A percentile compares a stretch with the other conserved stretches of the same genome.
Conservation (phyloP, 2,329 filamentous ascomycete genomes). For the Calonectria montana region DNA sequence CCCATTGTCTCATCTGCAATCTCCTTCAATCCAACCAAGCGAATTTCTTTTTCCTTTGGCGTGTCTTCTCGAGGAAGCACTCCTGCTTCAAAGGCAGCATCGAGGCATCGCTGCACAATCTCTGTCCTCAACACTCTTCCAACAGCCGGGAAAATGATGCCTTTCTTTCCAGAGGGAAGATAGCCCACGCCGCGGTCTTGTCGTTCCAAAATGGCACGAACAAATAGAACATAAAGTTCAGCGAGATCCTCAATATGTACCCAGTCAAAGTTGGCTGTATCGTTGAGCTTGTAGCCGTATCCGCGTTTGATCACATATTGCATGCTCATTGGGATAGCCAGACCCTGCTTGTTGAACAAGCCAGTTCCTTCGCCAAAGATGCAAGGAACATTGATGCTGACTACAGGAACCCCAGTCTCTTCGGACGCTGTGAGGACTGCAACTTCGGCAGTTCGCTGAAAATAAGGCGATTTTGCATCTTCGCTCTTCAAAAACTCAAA, state of each 20-base stretch:
- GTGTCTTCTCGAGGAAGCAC: slow-evolving; percentile 14
- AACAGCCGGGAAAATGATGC: slow-evolving; percentile 14
- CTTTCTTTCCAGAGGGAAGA: slow-evolving; percentile 12
- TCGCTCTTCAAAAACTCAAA: slow-evolving; percentile 19
- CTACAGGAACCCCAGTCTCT: slow-evolving; percentile 11
- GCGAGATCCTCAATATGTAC: slow-evolving; percentile 22
- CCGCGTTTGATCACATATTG: slow-evolving; percentile 14
- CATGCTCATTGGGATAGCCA: slow-evolving; percentile 14
- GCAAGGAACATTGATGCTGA: slow-evolving; percentile 12
- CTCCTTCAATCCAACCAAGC: slow-evolving; percentile 8
- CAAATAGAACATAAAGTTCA: slow-evolving; percentile 15
- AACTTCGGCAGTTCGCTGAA: slow-evolving; percentile 14
- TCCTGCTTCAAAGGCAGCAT: slow-evolving; percentile 13
- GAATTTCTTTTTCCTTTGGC: slow-evolving; percentile 14
- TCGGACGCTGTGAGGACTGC: slow-evolving; percentile 2
- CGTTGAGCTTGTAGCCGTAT: slow-evolving; percentile 17
- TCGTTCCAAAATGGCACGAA: slow-evolving; percentile 7
- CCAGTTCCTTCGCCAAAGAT: slow-evolving; percentile 19
- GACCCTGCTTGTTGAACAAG: slow-evolving; percentile 12
- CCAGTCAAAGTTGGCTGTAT: slow-evolving; percentile 16
- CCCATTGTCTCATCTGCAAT: slow-evolving; percentile 22
- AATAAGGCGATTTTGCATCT: slow-evolving; percentile 5
- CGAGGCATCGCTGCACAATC: slow-evolving; percentile 14
- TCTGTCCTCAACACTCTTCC: neutral
- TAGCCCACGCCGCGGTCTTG: slow-evolving; percentile 13